phyloP scores from a whole-genome alignment of 345 rosid genomes.

The Arabidopsis thaliana region DNA sequence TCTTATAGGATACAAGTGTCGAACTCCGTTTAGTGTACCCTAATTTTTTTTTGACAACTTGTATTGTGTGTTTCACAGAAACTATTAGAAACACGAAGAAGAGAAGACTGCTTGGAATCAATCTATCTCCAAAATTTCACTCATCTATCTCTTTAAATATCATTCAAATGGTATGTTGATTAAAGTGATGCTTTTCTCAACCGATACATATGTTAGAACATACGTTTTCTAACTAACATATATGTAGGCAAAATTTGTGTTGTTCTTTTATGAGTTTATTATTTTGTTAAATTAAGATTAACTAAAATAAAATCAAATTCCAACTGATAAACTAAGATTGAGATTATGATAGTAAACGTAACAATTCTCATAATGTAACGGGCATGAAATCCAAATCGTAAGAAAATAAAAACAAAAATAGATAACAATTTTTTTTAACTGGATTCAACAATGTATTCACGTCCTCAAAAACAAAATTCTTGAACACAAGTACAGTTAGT shows the following conservation, averaged over 20 bases:
- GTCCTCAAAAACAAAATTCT: too few species aligned
- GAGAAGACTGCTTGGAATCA: background rate
- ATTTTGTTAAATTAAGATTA: too few species aligned
- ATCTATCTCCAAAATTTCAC: background rate
- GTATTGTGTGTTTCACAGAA: background rate
- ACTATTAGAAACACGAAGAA: background rate
- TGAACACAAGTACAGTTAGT: too few species aligned
- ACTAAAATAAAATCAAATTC: too few species aligned
- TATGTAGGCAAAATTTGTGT: background rate
- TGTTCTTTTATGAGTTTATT: too few species aligned
- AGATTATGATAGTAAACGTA: too few species aligned
- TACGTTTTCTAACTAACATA: background rate
- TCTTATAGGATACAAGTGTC: background rate
- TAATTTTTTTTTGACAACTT: background rate
- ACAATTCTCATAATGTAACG: too few species aligned
- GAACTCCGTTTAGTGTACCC: background rate
- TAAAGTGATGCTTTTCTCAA: background rate
- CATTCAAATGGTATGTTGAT: background rate
- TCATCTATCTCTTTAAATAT: background rate
- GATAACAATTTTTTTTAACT: too few species aligned
- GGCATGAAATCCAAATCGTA: too few species aligned
- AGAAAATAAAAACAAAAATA: too few species aligned
- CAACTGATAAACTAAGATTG: too few species aligned
- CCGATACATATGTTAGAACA: background rate
- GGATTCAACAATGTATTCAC: too few species aligned